Evolutionary conservation across 2,329 filamentous ascomycete genomes (phyloP).

Genomic region (Bipolaris sorokiniana): DNA sequence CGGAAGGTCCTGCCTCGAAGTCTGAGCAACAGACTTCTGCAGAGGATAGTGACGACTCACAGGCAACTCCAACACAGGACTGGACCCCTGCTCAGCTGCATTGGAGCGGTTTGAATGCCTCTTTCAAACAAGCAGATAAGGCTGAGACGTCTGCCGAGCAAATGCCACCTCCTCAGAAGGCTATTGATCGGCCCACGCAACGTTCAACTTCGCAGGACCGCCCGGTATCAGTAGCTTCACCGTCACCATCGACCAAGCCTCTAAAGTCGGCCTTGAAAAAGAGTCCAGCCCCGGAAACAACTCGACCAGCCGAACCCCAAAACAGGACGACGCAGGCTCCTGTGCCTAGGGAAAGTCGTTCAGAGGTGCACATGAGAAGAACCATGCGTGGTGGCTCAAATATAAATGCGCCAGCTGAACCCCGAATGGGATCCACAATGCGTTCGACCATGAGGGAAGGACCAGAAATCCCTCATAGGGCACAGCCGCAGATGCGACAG

Average conservation of each 20-base stretch:
- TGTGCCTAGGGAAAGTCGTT: constrained; percentile 8
- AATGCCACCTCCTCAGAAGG: constrained; percentile 6
- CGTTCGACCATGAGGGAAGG: constrained; percentile 48
- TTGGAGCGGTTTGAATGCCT: constrained; percentile 69
- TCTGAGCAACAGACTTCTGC: constrained; percentile 17
- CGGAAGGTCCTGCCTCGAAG: constrained; percentile 20
- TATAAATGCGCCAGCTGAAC: constrained; percentile 16
- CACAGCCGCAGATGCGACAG: constrained; percentile 52
- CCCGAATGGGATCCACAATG: constrained; percentile 34
- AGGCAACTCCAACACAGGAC: constrained; percentile 50
- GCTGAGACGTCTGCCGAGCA: constrained; percentile 12
- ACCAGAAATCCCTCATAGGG: constrained; percentile 6
- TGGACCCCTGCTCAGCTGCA: constrained; percentile 74
- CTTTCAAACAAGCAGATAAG: constrained; percentile 58
- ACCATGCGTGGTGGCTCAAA: constrained; percentile 38
- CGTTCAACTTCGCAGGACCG: constrained; percentile 18
- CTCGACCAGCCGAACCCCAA: constrained; percentile 19
- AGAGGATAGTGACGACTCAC: constrained; percentile 14
- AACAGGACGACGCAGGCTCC: constrained; percentile 15
- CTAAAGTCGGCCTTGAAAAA: constrained; percentile 53
- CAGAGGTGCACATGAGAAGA: constrained; percentile 43
- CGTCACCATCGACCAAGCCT: constrained; percentile 38
- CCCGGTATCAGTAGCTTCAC: constrained; percentile 3
- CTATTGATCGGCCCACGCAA: constrained; percentile 17
- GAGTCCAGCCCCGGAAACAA: constrained; percentile 32